Evolutionary conservation across 345 rosid species (phyloP), one percentile per base, ranked within the genome.

Genomic region (Melaleuca alternifolia): DNA sequence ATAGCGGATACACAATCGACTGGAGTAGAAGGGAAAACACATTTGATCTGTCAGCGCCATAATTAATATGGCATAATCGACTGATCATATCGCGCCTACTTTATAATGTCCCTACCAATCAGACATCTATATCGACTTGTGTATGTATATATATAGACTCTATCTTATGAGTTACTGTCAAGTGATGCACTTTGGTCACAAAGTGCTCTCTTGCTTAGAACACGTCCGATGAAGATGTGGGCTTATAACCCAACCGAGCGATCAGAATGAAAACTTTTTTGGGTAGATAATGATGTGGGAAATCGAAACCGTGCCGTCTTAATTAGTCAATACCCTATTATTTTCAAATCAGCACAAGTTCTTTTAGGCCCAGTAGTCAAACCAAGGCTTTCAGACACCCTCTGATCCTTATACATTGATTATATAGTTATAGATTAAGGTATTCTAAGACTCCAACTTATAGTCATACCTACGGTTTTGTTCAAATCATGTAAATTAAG

Each of bases 281-380:
- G n/a, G n/a, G 33, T n/a, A 26, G 33, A 59, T n/a, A 1, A 5
- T 12, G 10, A 3, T 2, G 16, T 0, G 12, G 18, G 16, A 16
- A 59, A 59, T 0, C 4, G 16, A 59, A 59, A 59, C 0, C 15
- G 8, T 0, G 0, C 33, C 16, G 0, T n/a, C 15, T n/a, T 11
- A 59, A 12, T n/a, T 5, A 59, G 0, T n/a, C 9, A 0, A 59
- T n/a, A 59, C 12, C 13, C 7, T 26, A 59, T 28, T 28, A 61
- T 61, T 28, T 28, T 1, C 14, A 28, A 28, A 28, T 61, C 5
- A 6, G 6, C n/a, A 14, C 3, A 7, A 61, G 41, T 28, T 28
- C 75, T 28, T 28, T 61, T 61, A 6, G 75, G 75, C 37, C 75
- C 41, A 61, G 20, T 28, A 28, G 13, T 7, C 41, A 61, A 61